Evolutionary conservation across 495 filamentous ascomycete genomes (phyloP), one percentile per base, ranked within the genome.

Genomic region (Letharia columbiana): DNA sequence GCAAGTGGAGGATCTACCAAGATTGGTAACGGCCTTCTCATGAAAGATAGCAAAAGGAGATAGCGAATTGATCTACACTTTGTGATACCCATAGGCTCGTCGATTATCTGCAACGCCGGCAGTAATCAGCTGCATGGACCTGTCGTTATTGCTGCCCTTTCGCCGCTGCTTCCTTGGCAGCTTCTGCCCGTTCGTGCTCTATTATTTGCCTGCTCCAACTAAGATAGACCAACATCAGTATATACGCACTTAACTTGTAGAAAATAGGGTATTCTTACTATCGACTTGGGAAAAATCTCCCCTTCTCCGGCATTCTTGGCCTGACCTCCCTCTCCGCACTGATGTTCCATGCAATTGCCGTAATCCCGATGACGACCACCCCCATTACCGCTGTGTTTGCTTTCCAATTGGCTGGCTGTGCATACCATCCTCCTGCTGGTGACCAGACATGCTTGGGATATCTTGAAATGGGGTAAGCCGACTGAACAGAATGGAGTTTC

Each of bases 361-460:
- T 84, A 71, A 96, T 84, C 60, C 90, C 88, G 70, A 91, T 69
- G 58, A 96, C 83, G 60, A 88, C 85, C 3, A 79, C 80, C 61
- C 83, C 81, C 79, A 91, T 86, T 65, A 96, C 80, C n/a, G 90
- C 90, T 12, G 94, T 98, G 79, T 98, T 98, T 49, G 79, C 75
- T 77, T 88, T 95, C 95, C 95, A 98, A 82, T 98, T 98, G 69
- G 80, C 80, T 13, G 94, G 94, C 75, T 91, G 93, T 41, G 87
- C 78, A 78, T 98, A 98, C 94, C 95, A 98, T 73, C 94, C 94
- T 81, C 94, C 94, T 65, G 94, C 83, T 66, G 94, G 94, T 73
- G 94, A 98, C 94, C 94, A 98, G 81, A 98, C 90, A 81, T 98
- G 92, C 82, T 96, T 96, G 74, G 94, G 94, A 78, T 96, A 97